Evolutionary conservation across 1,284 basidiomycete species (phyloP).

Genomic region (Ganoderma sinense): DNA sequence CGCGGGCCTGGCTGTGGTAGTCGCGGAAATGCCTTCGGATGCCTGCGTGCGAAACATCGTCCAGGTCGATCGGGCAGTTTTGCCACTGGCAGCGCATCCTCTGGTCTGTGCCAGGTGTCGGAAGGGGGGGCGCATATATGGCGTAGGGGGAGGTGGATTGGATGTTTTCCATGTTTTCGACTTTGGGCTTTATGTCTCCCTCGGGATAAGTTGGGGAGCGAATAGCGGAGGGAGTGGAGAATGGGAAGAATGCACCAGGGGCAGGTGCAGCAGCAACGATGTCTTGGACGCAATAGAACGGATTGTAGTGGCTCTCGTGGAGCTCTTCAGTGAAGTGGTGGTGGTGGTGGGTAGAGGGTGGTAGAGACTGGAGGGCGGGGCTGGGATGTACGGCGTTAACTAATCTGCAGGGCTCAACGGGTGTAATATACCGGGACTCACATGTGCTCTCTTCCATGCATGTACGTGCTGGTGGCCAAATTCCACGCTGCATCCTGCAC

Average conservation of each 20-base stretch:
- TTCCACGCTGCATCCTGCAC: not conserved
- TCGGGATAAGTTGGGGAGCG: not conserved
- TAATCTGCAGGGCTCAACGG: not conserved
- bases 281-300: not conserved
- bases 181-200: not conserved
- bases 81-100: constrained; percentile 19
- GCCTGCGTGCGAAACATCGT: constrained; percentile 12
- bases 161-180: not conserved
- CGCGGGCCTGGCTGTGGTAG: constrained; percentile 8
- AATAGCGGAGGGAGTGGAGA: not conserved
- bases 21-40: constrained; percentile 23
- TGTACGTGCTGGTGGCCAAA: not conserved
- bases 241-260: not conserved
- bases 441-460: not conserved
- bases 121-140: not conserved
- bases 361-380: not conserved
- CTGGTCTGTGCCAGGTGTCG: not conserved
- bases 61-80: constrained; percentile 11
- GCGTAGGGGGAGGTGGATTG: not conserved
- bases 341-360: not conserved
- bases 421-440: not conserved
- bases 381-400: not conserved
- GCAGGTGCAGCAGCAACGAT: not conserved
- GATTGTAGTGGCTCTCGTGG: not conserved
- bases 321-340: not conserved